phyloP scores from a whole-genome alignment of 257 asterid species.

The Misopates orontium region DNA sequence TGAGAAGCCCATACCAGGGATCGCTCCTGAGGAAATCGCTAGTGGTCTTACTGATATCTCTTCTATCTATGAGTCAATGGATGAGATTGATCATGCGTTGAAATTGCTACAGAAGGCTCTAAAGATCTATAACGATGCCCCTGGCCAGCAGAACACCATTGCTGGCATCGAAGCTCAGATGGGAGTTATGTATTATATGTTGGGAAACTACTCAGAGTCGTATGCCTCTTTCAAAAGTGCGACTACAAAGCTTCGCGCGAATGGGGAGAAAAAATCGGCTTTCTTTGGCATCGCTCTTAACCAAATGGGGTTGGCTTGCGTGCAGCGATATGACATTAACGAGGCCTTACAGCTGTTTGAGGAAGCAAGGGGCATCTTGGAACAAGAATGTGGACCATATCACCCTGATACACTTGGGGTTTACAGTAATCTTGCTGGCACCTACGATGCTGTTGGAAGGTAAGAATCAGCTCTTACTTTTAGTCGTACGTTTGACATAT shows the following conservation, averaged over 20 bases:
- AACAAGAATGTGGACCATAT: slow-evolving; percentile 87
- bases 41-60: slow-evolving; percentile 85
- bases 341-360: slow-evolving; percentile 85
- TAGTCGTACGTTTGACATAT: too few relatives aligned
- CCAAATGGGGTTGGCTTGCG: slow-evolving; percentile 94
- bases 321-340: slow-evolving; percentile 73
- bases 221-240: slow-evolving; percentile 60
- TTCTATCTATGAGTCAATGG: slow-evolving; percentile 89
- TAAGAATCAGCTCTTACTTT: slow-evolving; percentile 24
- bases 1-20: slow-evolving; percentile 72
- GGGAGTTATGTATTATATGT: slow-evolving; percentile 85
- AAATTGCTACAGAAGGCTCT: slow-evolving; percentile 82
- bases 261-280: slow-evolving; percentile 88
- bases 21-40: slow-evolving; percentile 85
- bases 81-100: slow-evolving; percentile 77
- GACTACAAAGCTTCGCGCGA: slow-evolving; percentile 72
- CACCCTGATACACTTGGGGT: slow-evolving; percentile 96
- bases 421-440: slow-evolving; percentile 91
- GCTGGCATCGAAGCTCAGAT: slow-evolving; percentile 95
- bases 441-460: slow-evolving; percentile 97
- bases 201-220: slow-evolving; percentile 75
- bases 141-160: slow-evolving; percentile 82
- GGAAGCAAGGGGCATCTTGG: slow-evolving; percentile 81
- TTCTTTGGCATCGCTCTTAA: slow-evolving; percentile 90
- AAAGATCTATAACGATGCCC: slow-evolving; percentile 79